Conservation (phyloP, 352 stramenopile genomes). For the Blastocystis hominis region DNA sequence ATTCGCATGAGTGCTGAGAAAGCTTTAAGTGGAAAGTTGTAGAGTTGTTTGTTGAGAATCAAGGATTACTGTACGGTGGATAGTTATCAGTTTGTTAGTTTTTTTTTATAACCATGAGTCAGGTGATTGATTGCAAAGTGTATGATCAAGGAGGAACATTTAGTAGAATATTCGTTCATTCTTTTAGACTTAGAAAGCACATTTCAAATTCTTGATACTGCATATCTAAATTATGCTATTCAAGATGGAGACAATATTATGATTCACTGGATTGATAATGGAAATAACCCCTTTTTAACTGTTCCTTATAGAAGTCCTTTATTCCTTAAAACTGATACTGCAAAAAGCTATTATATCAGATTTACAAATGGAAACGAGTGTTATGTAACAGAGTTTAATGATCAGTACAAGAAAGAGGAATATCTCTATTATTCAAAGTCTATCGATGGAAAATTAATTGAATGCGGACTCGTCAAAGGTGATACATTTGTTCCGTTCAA, state of each 20-base stretch:
- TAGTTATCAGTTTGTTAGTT: background rate
- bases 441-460: background rate
- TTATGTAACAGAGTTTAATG: background rate
- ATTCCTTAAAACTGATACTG: no score
- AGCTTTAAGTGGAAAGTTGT: background rate
- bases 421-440: background rate
- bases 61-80: background rate
- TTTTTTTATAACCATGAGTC: background rate
- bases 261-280: no score
- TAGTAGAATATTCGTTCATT: background rate
- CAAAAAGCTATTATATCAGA: background rate
- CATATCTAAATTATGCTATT: no score
- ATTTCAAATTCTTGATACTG: no score
- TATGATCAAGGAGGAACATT: background rate
- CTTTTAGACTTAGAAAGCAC: background rate
- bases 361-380: background rate
- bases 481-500: background rate
- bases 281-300: no score
- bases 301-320: no score
- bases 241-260: no score
- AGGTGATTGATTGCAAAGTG: background rate
- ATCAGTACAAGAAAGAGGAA: background rate
- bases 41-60: background rate
- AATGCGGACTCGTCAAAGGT: background rate
- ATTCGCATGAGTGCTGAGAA: slow-evolving; percentile 1